Conservation (phyloP, 176 grass and related monocot species). For the Neostapfia colusana region DNA sequence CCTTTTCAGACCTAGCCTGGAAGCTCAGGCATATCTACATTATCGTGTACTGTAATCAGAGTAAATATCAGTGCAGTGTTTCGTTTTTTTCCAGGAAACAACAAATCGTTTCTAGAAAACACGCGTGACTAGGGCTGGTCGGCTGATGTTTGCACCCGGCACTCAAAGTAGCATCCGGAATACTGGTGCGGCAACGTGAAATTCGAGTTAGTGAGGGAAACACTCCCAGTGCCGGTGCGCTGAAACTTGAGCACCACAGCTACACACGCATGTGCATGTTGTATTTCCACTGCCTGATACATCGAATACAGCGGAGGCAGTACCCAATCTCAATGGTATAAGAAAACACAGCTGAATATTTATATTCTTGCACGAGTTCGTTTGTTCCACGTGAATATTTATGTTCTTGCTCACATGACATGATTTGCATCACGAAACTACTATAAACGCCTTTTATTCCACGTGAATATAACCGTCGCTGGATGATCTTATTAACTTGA, state of each 20-base stretch:
- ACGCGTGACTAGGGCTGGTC: background rate
- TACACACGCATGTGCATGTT: too few relatives aligned
- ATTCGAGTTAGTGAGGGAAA: background rate
- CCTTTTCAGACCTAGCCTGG: background rate
- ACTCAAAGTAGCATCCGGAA: background rate
- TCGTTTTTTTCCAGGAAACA: background rate
- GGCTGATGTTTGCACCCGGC: background rate
- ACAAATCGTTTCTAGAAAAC: background rate
- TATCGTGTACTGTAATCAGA: background rate
- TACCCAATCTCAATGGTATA: background rate
- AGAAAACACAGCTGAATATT: background rate
- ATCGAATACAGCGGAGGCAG: background rate
- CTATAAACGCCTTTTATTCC: too few relatives aligned
- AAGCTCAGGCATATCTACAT: too few relatives aligned
- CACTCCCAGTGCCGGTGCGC: background rate
- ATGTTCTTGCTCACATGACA: background rate
- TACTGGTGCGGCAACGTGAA: background rate
- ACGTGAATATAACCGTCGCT: too few relatives aligned
- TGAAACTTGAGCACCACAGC: background rate
- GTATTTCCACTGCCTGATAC: background rate
- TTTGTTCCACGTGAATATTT: background rate
- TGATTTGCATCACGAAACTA: background rate
- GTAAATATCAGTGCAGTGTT: background rate
- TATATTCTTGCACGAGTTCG: background rate
- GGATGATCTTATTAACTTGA: too few relatives aligned